Conservation (phyloP, 495 filamentous ascomycete genomes). For the Tuber brumale region DNA sequence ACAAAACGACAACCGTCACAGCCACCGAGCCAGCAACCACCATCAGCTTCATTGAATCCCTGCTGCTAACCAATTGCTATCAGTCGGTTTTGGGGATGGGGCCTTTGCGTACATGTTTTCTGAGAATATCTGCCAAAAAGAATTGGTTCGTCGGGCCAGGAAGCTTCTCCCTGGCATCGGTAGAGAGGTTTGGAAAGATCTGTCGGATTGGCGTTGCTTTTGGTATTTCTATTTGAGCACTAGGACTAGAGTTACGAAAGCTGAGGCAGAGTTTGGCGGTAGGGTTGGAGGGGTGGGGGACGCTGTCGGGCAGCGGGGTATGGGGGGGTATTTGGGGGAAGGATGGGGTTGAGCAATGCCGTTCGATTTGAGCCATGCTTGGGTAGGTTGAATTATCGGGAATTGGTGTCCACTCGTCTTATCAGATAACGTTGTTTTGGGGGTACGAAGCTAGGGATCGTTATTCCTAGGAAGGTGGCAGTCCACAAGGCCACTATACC, state of each 20-base stretch:
- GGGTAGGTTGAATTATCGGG: background rate
- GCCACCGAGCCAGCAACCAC: background rate
- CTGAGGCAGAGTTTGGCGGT: background rate
- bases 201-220: conserved; percentile 4
- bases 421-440: no score
- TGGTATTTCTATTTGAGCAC: conserved; percentile 6
- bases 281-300: background rate
- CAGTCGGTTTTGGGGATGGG: background rate
- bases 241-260: conserved; percentile 8
- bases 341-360: background rate
- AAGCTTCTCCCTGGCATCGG: background rate
- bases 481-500: background rate
- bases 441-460: no score
- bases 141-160: conserved; percentile 12
- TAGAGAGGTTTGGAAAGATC: background rate
- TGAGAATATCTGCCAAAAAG: background rate
- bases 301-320: background rate
- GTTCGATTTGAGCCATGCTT: background rate
- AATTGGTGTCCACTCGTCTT: no score
- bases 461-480: background rate
- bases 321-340: conserved; percentile 2
- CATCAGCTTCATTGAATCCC: background rate
- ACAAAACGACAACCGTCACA: background rate
- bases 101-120: conserved; percentile 6
- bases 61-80: background rate